Evolutionary conservation across 768 basidiomycete species (phyloP).

Genomic region (Boletus pseudo-olivaceus): DNA sequence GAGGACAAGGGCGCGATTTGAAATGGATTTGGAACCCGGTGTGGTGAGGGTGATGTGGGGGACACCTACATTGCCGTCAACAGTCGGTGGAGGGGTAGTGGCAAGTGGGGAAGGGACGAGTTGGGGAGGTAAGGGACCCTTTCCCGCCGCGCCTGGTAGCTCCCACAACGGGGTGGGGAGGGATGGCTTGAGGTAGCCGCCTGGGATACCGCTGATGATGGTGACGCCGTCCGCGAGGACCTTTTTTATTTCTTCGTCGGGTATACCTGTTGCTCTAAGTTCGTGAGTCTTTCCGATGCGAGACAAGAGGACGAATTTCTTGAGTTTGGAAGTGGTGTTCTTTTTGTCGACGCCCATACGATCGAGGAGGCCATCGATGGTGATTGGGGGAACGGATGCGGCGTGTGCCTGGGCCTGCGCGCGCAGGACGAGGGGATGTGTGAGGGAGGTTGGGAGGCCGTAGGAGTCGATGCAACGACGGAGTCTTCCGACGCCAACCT

Average conservation of each 20-base stretch:
- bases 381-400: constrained; percentile 28
- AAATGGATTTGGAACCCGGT: constrained; percentile 95
- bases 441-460: constrained; percentile 80
- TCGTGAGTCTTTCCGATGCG: constrained; percentile 92
- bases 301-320: constrained; percentile 91
- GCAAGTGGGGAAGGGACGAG: constrained; percentile 10
- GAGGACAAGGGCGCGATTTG: constrained; percentile 89
- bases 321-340: constrained; percentile 78
- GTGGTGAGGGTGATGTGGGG: constrained; percentile 70
- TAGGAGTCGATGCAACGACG: constrained; percentile 85
- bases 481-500: constrained; percentile 90
- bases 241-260: constrained; percentile 76
- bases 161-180: constrained; percentile 42
- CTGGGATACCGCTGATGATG: constrained; percentile 66
- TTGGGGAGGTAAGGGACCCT: constrained; percentile 20
- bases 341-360: constrained; percentile 98
- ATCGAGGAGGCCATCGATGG: constrained; percentile 79
- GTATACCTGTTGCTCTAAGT: constrained; percentile 82
- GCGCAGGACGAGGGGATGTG: constrained; percentile 66
- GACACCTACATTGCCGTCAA: background rate
- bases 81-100: background rate
- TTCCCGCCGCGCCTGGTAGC: constrained; percentile 13
- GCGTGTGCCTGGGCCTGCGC: constrained; percentile 17
- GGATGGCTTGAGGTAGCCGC: constrained; percentile 32
- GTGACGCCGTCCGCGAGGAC: constrained; percentile 78